Conservation (phyloP, 768 basidiomycete species). For the Kwoniella heveanensis region DNA sequence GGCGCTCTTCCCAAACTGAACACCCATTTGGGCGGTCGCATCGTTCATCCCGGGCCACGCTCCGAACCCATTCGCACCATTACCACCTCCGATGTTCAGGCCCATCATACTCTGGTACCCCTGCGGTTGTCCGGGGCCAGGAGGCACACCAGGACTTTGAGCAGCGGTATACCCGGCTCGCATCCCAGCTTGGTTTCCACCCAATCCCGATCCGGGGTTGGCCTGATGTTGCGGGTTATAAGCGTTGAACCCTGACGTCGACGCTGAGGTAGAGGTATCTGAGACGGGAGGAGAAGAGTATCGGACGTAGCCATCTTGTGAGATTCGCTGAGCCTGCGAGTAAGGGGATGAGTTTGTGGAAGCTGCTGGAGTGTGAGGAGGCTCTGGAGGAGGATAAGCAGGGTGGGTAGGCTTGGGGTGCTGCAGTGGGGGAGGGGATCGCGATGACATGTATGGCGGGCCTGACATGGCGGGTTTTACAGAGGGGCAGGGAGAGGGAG, state of each 20-base stretch:
- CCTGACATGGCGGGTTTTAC: slow-evolving; percentile 24
- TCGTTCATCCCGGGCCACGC: slow-evolving; percentile 74
- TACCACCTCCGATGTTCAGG: not conserved
- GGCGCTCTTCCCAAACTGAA: slow-evolving; percentile 90
- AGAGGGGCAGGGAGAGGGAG: not conserved
- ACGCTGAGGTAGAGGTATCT: slow-evolving; percentile 4
- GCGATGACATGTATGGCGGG: slow-evolving; percentile 47
- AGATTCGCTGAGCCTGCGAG: slow-evolving; percentile 50
- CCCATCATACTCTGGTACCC: slow-evolving; percentile 28
- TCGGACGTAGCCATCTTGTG: slow-evolving; percentile 49
- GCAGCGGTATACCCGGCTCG: slow-evolving; percentile 21
- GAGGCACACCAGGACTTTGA: slow-evolving; percentile 18
- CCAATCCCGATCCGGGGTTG: too few species aligned
- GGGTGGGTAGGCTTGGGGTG: slow-evolving; percentile 56
- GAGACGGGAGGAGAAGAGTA: slow-evolving; percentile 49
- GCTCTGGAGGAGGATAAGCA: slow-evolving; percentile 55
- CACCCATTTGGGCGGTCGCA: slow-evolving; percentile 90
- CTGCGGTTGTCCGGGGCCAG: slow-evolving; percentile 12
- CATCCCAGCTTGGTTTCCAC: slow-evolving; percentile 15
- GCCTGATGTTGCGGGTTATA: slow-evolving; percentile 22
- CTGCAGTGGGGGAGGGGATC: slow-evolving; percentile 55
- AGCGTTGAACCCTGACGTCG: slow-evolving; percentile 29
- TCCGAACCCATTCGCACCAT: slow-evolving; percentile 30
- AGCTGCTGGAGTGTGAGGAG: slow-evolving; percentile 45
- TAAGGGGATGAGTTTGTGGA: slow-evolving; percentile 52